These are phyloP conservation scores for Nakazawaea pomicola DNA, from an alignment of 805 yeast genomes.

Conservation along the genomic window DNA sequence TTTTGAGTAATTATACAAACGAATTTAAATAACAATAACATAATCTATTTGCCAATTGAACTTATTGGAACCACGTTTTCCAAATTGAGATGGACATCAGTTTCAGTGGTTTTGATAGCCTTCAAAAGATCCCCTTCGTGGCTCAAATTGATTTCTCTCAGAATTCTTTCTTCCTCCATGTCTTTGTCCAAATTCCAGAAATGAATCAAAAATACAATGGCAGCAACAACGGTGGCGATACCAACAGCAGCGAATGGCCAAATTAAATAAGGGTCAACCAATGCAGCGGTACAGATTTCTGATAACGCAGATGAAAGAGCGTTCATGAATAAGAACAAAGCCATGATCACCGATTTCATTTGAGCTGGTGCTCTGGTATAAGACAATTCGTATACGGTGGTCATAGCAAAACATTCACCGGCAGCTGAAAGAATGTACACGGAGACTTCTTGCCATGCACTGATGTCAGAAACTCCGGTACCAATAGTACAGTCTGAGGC, in stretches of 20 bases:
- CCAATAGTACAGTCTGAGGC: conserved; percentile 21
- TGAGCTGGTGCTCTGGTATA: conserved; percentile 41
- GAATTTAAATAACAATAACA: too few relatives aligned
- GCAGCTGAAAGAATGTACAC: conserved; percentile 34
- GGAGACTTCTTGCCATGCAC: conserved; percentile 20
- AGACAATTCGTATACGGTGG: conserved; percentile 42
- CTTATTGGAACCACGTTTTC: conserved; percentile 11
- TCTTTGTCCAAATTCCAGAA: conserved; percentile 27
- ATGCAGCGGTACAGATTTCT: conserved; percentile 34
- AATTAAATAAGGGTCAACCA: conserved; percentile 35
- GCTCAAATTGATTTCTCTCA: conserved; percentile 15
- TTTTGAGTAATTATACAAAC: too few relatives aligned
- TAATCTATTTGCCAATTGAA: conserved; percentile 8
- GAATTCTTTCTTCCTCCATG: conserved; percentile 20
- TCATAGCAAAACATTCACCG: conserved; percentile 41
- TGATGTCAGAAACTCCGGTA: conserved; percentile 21
- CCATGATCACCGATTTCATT: conserved; percentile 42
- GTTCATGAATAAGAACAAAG: conserved; percentile 27
- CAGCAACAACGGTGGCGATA: conserved; percentile 31
- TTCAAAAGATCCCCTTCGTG: conserved; percentile 8
- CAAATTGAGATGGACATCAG: conserved; percentile 5
- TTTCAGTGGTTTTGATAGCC: conserved; percentile 7
- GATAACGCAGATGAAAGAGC: conserved; percentile 44
- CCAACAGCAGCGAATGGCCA: conserved; percentile 38
- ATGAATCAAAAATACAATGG: conserved; percentile 21